Evolutionary conservation across 169 alveolate genomes (phyloP).

Genomic region (Plasmodium gonderi): DNA sequence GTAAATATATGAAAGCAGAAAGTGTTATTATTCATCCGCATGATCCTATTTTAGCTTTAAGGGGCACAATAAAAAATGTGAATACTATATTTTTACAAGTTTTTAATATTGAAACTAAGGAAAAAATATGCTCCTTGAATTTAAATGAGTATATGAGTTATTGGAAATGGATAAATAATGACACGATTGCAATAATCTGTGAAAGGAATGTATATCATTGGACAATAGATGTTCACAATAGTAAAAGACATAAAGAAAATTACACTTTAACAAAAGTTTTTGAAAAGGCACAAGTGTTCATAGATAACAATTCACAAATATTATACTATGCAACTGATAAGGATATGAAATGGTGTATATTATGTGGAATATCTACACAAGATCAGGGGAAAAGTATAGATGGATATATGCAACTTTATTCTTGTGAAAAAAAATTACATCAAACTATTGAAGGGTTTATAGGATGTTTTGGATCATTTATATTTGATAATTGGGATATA

Average conservation of each 20-base stretch:
- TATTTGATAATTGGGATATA: conserved; percentile 83
- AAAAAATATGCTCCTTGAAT: conserved; percentile 93
- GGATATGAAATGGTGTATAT: conserved; percentile 93
- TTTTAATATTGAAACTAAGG: conserved; percentile 94
- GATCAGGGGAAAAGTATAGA: conserved; percentile 91
- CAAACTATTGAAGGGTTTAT: conserved; percentile 96
- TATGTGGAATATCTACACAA: conserved; percentile 93
- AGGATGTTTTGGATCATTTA: conserved; percentile 94
- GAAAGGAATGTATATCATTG: conserved; percentile 93
- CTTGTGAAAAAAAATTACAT: conserved; percentile 92
- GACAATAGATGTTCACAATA: conserved; percentile 86
- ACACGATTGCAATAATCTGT: conserved; percentile 94
- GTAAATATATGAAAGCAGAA: conserved; percentile 98
- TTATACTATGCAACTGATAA: conserved; percentile 92
- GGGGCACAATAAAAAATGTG: conserved; percentile 88
- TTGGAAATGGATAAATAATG: conserved; percentile 95
- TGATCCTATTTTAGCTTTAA: conserved; percentile 94
- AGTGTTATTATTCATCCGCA: conserved; percentile 96
- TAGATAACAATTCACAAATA: conserved; percentile 90
- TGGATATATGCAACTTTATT: conserved; percentile 95
- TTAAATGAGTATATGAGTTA: conserved; percentile 92
- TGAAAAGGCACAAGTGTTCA: conserved; percentile 91
- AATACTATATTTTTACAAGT: conserved; percentile 87
- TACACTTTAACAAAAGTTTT: conserved; percentile 88
- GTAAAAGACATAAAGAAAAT: conserved; percentile 73